Conservation (phyloP, 2,329 filamentous ascomycete species). For the Seiridium cupressi region DNA sequence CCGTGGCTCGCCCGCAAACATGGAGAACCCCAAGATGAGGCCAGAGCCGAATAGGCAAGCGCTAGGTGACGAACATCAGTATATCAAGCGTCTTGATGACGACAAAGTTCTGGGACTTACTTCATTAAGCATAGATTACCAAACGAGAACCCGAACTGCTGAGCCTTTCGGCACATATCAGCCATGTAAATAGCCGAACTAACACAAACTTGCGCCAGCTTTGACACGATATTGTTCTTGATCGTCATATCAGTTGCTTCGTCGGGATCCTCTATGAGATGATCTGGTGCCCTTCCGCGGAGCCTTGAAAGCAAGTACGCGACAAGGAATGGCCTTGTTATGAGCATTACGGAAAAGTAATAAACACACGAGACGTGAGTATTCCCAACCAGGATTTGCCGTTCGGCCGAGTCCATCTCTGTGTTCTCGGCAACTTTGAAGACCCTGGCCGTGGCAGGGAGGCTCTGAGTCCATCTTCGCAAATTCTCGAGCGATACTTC, state of each 20-base stretch:
- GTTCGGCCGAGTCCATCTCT: background rate
- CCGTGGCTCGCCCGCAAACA: background rate
- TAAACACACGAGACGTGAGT: background rate
- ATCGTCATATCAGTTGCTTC: background rate
- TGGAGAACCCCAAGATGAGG: background rate
- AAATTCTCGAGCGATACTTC: background rate
- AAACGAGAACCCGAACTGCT: background rate
- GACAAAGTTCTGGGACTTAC: background rate
- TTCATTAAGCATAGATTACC: background rate
- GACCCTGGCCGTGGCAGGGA: background rate
- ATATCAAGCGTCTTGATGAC: too few species aligned
- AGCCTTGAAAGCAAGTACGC: background rate
- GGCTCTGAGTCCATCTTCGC: background rate
- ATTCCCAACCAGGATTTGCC: background rate
- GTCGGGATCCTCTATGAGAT: background rate
- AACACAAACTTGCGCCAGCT: slow-evolving; percentile 2
- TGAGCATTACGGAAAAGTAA: background rate
- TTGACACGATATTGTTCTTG: background rate
- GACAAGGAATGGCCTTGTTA: background rate
- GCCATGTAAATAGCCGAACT: background rate
- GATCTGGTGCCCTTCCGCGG: background rate
- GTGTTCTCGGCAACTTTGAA: background rate
- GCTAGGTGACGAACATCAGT: background rate
- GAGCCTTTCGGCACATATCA: background rate
- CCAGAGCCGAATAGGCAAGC: background rate